phyloP scores from a whole-genome alignment of 225 moss, liverwort and hornwort species.

The Anthoceros angustus region DNA sequence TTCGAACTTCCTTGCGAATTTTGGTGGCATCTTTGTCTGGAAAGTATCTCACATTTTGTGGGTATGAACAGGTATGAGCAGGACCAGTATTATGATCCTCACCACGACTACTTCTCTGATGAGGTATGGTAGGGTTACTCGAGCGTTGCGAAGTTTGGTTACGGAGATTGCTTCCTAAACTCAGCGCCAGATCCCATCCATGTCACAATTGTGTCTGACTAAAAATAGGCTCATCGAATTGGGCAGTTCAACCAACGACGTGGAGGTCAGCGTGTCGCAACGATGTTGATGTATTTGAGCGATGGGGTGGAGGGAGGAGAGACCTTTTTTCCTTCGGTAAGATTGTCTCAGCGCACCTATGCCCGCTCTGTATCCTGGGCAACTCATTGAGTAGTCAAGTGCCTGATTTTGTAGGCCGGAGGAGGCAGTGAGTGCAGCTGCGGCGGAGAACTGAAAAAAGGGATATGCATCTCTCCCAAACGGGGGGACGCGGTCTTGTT shows the following conservation, averaged over 20 bases:
- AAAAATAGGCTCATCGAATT: neutral
- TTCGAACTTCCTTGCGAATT: neutral
- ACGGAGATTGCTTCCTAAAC: no score
- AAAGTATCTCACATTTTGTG: slow-evolving; percentile 6
- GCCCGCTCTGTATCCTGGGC: neutral
- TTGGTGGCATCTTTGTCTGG: neutral
- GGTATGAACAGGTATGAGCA: slow-evolving; percentile 33
- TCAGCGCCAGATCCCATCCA: no score
- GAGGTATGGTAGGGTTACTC: slow-evolving; percentile 42
- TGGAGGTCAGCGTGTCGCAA: slow-evolving; percentile 57
- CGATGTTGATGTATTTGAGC: slow-evolving; percentile 62
- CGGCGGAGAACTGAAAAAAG: slow-evolving; percentile 49
- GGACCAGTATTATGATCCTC: slow-evolving; percentile 55
- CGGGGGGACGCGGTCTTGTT: slow-evolving; percentile 52
- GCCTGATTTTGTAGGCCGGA: slow-evolving; percentile 17
- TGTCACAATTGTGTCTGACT: no score
- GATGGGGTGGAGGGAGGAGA: slow-evolving; percentile 51
- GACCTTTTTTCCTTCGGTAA: slow-evolving; percentile 48
- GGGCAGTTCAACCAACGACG: slow-evolving; percentile 44
- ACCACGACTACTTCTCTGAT: slow-evolving; percentile 62
- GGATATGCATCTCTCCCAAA: slow-evolving; percentile 42
- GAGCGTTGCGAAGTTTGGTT: no score
- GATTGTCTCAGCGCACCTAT: neutral
- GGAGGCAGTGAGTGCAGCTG: slow-evolving; percentile 47
- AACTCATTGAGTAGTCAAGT: neutral